A percentile compares a stretch with the other conserved stretches of the same genome.
Conservation (phyloP, 1,284 basidiomycete genomes). For the Hypsizygus ulmarius region DNA sequence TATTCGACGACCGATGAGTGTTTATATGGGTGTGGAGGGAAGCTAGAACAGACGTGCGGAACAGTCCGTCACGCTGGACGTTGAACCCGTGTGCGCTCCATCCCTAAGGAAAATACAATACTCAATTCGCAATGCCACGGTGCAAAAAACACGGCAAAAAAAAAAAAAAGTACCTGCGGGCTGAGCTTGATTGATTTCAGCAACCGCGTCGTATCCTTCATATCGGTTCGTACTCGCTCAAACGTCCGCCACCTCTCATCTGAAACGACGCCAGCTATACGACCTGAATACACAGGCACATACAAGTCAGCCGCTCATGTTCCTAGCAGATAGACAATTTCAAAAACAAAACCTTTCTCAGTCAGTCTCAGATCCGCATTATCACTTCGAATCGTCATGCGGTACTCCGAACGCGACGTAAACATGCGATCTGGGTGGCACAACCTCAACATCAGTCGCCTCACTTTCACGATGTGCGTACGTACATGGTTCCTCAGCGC, state of each 20-base stretch:
- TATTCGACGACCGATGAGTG: background rate
- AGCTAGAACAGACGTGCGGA: constrained; percentile 46
- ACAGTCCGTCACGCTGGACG: constrained; percentile 58
- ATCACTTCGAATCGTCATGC: constrained; percentile 83
- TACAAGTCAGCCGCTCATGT: background rate
- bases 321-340: background rate
- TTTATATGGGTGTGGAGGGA: background rate
- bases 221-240: constrained; percentile 42
- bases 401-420: constrained; percentile 86
- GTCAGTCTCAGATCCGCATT: constrained; percentile 86
- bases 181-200: constrained; percentile 51
- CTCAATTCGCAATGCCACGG: background rate
- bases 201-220: constrained; percentile 49
- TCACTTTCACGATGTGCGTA: constrained; percentile 13
- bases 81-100: constrained; percentile 60
- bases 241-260: constrained; percentile 62
- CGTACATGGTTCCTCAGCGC: constrained; percentile 86
- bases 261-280: constrained; percentile 58
- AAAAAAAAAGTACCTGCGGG: constrained; percentile 50
- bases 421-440: constrained; percentile 82
- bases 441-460: constrained; percentile 1
- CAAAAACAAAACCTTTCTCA: constrained; percentile 53
- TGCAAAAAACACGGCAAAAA: background rate
- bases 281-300: constrained; percentile 33
- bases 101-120: constrained; percentile 32